Base-by-base conservation (phyloP, 2,329 filamentous ascomycete species). In the Aureobasidium vineae region DNA sequence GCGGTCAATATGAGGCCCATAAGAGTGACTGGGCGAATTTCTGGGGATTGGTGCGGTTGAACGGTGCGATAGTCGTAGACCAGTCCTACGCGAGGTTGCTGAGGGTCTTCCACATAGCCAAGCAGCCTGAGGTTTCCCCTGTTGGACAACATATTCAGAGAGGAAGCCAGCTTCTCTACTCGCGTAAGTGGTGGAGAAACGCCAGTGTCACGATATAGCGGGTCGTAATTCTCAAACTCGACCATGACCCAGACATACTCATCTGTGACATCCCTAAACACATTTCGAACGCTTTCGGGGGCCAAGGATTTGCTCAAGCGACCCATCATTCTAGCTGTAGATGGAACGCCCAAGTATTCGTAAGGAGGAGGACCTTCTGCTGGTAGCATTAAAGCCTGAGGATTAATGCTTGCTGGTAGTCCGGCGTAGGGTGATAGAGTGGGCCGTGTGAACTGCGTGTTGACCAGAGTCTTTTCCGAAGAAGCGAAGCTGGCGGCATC, bases 101-200 rank as follows among this genome's bases (percentile, higher is more conserved):
- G 84, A 43, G 54, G 82, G 71, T 93, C 90, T 73, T 93, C 90
- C 71, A 91, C 92, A 72, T 91, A 93, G 72, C 69, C 90, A 81
- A 73, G 76, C 71, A 84, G 87, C 81, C 83, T 90, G 1, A 87
- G 83, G 28, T 78, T 80, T 2, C 70, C 71, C 54, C 74, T 73
- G 23, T 72, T 73, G 26, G 75, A 74, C 8, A 57, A 23, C 31
- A 33, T 16, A 21, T 66, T 63, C n/a, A 68, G 23, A 49, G 66
- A 66, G 41, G 65, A 65, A 40, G 75, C 72, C 21, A 83, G 72
- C 6, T 70, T 72, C 54, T 82, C 79, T 3, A 83, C 73, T 11
- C 80, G 76, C 45, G 81, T 75, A 8, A 79, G 74, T 16, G 80
- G 79, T 28, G 80, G 80, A 11, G 78, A 75, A 0, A 83, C 78